Conservation (phyloP, 2,329 filamentous ascomycete genomes). For the Pyrenochaeta sp. region DNA sequence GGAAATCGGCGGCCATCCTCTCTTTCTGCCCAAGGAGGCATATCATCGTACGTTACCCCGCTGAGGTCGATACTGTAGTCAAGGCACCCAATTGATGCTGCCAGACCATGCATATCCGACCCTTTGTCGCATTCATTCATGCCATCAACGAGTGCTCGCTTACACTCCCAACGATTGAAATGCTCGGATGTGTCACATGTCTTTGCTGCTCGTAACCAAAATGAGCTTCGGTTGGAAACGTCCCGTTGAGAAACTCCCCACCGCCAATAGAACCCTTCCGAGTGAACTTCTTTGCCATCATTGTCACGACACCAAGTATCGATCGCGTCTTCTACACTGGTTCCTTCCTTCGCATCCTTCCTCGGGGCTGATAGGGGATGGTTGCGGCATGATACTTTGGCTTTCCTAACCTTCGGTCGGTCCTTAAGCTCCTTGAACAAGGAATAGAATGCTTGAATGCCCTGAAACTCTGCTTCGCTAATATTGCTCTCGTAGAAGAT, state of each 20-base stretch:
- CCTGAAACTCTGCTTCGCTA: neutral
- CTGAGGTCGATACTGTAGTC: constrained; percentile 6
- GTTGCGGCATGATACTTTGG: constrained; percentile 2
- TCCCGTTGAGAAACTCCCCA: constrained; percentile 1
- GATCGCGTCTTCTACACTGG: constrained; percentile 1
- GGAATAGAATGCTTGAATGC: neutral
- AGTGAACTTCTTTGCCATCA: neutral
- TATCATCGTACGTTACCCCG: neutral
- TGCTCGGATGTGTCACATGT: neutral
- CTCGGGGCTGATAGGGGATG: constrained; percentile 2
- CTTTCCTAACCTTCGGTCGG: neutral
- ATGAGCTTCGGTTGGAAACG: constrained; percentile 2
- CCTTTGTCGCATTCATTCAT: constrained; percentile 3
- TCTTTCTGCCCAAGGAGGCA: constrained; percentile 4
- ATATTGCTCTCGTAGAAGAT: neutral
- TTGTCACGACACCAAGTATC: constrained; percentile 3
- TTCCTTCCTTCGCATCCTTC: neutral
- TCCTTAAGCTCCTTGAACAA: neutral
- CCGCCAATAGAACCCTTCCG: neutral
- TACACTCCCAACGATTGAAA: constrained; percentile 1
- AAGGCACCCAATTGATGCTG: constrained; percentile 2
- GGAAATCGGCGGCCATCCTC: constrained; percentile 1
- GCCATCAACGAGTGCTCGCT: neutral
- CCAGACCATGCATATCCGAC: constrained; percentile 3
- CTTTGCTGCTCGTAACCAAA: constrained; percentile 4